Percentiles rank a stretch among this genome's conserved stretches.
Conservation (phyloP, 441 rosid genomes). For the Pelargonium australe region DNA sequence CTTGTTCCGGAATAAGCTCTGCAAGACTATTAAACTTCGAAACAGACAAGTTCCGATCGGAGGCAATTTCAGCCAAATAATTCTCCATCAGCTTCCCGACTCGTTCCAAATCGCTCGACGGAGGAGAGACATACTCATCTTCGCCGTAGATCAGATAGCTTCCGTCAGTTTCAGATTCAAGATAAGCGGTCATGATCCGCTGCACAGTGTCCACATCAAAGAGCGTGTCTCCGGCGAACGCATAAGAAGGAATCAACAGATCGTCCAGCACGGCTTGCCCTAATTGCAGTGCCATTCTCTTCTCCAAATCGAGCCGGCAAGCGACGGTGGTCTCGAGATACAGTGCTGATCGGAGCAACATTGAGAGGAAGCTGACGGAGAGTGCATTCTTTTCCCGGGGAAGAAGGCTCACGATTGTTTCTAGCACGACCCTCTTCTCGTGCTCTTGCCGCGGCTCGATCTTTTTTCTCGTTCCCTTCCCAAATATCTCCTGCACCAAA, state of each 20-base stretch:
- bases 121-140: conserved; percentile 33
- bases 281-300: conserved; percentile 52
- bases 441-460: conserved; percentile 70
- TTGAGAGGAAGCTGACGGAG: conserved; percentile 62
- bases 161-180: conserved; percentile 44
- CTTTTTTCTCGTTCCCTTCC: conserved; percentile 62
- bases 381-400: conserved; percentile 54
- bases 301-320: conserved; percentile 78
- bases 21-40: conserved; percentile 42
- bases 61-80: conserved; percentile 57
- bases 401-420: conserved; percentile 59
- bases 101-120: conserved; percentile 40
- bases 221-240: conserved; percentile 52
- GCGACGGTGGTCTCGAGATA: conserved; percentile 77
- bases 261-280: conserved; percentile 59
- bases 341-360: conserved; percentile 57
- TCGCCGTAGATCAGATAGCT: conserved; percentile 27
- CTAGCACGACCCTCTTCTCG: conserved; percentile 66
- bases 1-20: conserved; percentile 58
- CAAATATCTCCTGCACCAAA: conserved; percentile 59
- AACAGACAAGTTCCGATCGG: conserved; percentile 45
- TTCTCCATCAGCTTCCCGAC: conserved; percentile 57
- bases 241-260: conserved; percentile 54
- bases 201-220: conserved; percentile 56
- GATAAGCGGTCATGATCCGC: conserved; percentile 50